phyloP scores from a whole-genome alignment of 257 asterid species.

The Knoxia roxburghii region DNA sequence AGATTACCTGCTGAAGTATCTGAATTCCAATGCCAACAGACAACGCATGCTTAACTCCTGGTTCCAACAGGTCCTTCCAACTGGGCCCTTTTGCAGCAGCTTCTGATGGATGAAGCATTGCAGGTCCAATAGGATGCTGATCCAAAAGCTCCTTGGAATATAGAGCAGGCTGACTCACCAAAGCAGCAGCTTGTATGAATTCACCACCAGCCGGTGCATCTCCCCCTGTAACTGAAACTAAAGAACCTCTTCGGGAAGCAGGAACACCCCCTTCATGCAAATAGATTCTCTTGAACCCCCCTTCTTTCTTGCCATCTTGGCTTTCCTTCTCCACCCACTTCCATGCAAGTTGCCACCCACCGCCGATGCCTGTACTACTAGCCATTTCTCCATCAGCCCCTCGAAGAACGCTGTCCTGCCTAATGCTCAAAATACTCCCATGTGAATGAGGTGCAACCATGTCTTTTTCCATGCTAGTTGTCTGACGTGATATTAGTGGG shows the following conservation, averaged over 20 bases:
- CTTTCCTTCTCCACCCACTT: slow-evolving; percentile 44
- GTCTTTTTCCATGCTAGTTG: slow-evolving; percentile 43
- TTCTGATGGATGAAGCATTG: slow-evolving; percentile 38
- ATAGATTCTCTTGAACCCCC: slow-evolving; percentile 54
- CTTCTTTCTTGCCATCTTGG: slow-evolving; percentile 33
- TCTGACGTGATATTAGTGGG: slow-evolving; percentile 62
- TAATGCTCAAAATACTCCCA: slow-evolving; percentile 23
- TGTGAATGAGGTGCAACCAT: slow-evolving; percentile 22
- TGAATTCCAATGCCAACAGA: slow-evolving; percentile 60
- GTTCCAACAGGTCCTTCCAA: slow-evolving; percentile 44
- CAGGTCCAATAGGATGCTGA: slow-evolving; percentile 42
- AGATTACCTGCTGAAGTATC: slow-evolving; percentile 61
- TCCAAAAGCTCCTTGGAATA: slow-evolving; percentile 34
- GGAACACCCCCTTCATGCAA: slow-evolving; percentile 44
- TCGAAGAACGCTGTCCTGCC: slow-evolving; percentile 30
- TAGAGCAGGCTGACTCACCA: slow-evolving; percentile 57
- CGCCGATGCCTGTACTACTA: slow-evolving; percentile 46
- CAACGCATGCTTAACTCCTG: slow-evolving; percentile 69
- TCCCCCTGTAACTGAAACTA: slow-evolving; percentile 36
- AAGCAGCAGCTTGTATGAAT: slow-evolving; percentile 43
- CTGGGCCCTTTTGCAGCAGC: slow-evolving; percentile 37
- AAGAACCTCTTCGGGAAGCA: slow-evolving; percentile 35
- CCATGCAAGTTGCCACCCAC: slow-evolving; percentile 86
- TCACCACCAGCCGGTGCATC: slow-evolving; percentile 41
- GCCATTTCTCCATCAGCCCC: slow-evolving; percentile 27